Evolutionary conservation across 179 eudicot species (phyloP), one percentile per base, ranked within the genome.

Genomic region (Heliamphora pulchella): DNA sequence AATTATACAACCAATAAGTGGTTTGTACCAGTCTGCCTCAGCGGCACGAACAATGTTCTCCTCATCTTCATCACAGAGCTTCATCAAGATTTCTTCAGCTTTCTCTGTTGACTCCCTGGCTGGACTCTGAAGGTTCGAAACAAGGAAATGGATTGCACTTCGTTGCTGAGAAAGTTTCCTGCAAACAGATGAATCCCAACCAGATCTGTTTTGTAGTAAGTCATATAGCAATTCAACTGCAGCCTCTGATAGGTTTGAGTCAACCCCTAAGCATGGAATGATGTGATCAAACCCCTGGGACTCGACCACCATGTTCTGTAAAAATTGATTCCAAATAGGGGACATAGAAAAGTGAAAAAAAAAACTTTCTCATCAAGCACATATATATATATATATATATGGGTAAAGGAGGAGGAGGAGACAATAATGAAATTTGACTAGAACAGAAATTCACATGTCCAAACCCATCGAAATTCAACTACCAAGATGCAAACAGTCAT

Each of bases 41-140:
- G 89, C 89, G 48, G 84, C 84, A 62, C 57, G 79, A 53, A 85
- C 53, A 79, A 85, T 70, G 69, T 81, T 81, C 59, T 80, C 81
- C 51, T 85, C 87, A 73, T 87, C 86, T 53, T 64, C 85, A 50
- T 85, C 89, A 65, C 84, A 83, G 72, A 87, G 86, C 78, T 76
- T 85, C 81, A 63, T 62, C 77, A 87, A 75, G 62, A 87, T 87
- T 71, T 81, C 84, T 51, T 77, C 79, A 48, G 87, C 86, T 74
- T 81, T 81, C 63, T 85, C 87, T 10, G 77, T 80, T 44, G 79
- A 58, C 18, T 68, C 80, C 13, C 9, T 22, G 50, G 4, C 81
- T 7, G 84, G 69, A 75, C 62, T 59, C 20, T 65, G 75, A 3
- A 80, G 76, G 73, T 84, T 54, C 53, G 78, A 43, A 22, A 85